A percentile compares a stretch with the other conserved stretches of the same genome.
Conservation (phyloP, 257 asterid species). For the Solanum ossicruentum region DNA sequence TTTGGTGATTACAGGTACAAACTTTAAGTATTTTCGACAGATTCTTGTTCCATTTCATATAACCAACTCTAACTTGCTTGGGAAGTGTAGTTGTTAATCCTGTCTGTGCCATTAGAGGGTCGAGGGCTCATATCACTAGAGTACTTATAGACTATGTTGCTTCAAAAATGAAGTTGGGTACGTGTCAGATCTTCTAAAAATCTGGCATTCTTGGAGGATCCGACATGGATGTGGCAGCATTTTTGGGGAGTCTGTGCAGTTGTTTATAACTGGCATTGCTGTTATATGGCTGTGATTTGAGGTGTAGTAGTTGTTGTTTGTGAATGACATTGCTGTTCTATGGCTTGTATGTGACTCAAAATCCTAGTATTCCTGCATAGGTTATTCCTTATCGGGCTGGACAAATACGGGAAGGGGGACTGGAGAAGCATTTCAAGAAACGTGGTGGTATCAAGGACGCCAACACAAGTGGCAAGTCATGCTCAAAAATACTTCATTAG, state of each 20-base stretch:
- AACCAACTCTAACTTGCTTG: not conserved
- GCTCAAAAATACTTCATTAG: conserved; percentile 85
- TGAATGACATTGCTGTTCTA: not conserved
- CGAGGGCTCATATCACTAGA: not conserved
- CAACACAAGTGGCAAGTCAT: conserved; percentile 92
- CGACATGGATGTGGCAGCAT: not conserved
- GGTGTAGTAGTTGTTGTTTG: not conserved
- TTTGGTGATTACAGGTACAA: not conserved
- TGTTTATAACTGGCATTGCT: not conserved
- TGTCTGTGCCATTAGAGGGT: not conserved
- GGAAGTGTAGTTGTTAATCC: not conserved
- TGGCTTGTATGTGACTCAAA: not conserved
- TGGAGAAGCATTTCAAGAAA: conserved; percentile 96
- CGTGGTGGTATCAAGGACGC: conserved; percentile 75
- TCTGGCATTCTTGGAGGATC: not conserved
- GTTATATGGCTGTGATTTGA: not conserved
- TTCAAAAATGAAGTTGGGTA: not conserved
- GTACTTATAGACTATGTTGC: not conserved
- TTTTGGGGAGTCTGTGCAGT: not conserved
- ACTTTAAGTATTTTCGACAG: not conserved
- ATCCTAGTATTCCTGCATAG: conserved; percentile 11
- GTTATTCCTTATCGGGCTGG: conserved; percentile 62
- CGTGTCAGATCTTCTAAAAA: not conserved
- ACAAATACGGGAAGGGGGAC: conserved; percentile 74
- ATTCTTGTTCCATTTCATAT: not conserved